Evolutionary conservation across 108 stramenopile species (phyloP).

Genomic region (Bacterosira constricta): DNA sequence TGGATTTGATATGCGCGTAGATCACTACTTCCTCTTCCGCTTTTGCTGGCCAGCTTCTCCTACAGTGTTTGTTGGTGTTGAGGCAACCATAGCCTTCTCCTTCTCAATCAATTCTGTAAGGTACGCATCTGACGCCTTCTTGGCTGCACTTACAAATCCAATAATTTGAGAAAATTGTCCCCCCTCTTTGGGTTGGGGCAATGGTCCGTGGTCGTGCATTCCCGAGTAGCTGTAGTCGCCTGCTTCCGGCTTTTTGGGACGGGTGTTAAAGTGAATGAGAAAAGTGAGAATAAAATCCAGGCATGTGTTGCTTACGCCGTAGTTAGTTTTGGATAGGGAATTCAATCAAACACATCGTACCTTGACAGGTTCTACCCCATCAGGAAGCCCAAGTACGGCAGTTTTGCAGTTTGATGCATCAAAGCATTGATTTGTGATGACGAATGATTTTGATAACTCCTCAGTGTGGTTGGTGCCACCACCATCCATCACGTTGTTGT

Average conservation of each 20-base stretch:
- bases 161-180: conserved; percentile 63
- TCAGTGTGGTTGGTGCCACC: neutral
- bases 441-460: neutral
- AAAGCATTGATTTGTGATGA: conserved; percentile 24
- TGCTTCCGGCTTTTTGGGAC: conserved; percentile 32
- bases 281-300: too few relatives aligned
- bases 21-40: neutral
- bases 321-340: too few relatives aligned
- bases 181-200: conserved; percentile 68
- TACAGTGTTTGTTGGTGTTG: neutral
- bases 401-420: conserved; percentile 17
- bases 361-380: conserved; percentile 35
- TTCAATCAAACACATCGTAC: neutral
- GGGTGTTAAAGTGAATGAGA: neutral
- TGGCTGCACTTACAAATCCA: conserved; percentile 64
- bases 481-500: too few relatives aligned
- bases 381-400: conserved; percentile 40
- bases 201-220: conserved; percentile 78
- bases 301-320: too few relatives aligned
- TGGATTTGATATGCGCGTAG: neutral
- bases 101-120: conserved; percentile 68
- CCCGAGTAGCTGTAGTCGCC: conserved; percentile 72
- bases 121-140: conserved; percentile 65
- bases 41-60: neutral
- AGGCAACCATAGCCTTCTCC: conserved; percentile 30